Evolutionary conservation across 495 filamentous ascomycete species (phyloP).

Genomic region (Penicillium macrosclerotiorum): DNA sequence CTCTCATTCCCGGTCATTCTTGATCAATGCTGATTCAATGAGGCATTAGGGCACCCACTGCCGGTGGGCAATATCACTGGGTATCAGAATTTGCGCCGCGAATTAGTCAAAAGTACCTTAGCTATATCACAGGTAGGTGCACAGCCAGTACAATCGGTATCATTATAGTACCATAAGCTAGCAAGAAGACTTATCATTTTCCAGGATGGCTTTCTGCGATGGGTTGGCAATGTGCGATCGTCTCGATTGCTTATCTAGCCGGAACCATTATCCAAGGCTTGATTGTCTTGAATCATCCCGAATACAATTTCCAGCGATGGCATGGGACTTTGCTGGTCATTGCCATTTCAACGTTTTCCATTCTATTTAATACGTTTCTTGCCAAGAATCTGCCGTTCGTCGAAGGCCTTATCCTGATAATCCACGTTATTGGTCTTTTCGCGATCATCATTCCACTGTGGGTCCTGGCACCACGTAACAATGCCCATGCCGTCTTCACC

Average conservation of each 20-base stretch:
- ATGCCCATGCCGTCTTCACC: conserved; percentile 49
- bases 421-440: conserved; percentile 63
- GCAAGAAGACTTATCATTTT: not conserved
- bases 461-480: conserved; percentile 48
- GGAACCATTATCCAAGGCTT: conserved; percentile 60
- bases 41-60: conserved; percentile 41
- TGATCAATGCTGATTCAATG: not conserved
- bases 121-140: conserved; percentile 59
- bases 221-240: conserved; percentile 59
- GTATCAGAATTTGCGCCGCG: conserved; percentile 57
- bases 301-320: conserved; percentile 50
- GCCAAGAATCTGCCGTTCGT: conserved; percentile 53
- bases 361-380: conserved; percentile 56
- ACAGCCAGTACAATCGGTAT: no score
- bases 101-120: conserved; percentile 54
- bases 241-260: conserved; percentile 52
- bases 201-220: conserved; percentile 58
- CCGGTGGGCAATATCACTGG: conserved; percentile 58
- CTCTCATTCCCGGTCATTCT: not conserved
- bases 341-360: conserved; percentile 47
- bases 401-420: conserved; percentile 55
- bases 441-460: conserved; percentile 59
- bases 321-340: conserved; percentile 60
- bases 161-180: not conserved
- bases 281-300: conserved; percentile 50